Percentiles rank a stretch among this genome's conserved stretches.
Evolutionary conservation across 2,329 filamentous ascomycete genomes (phyloP).

Genomic region (Epichloe hybrida): DNA sequence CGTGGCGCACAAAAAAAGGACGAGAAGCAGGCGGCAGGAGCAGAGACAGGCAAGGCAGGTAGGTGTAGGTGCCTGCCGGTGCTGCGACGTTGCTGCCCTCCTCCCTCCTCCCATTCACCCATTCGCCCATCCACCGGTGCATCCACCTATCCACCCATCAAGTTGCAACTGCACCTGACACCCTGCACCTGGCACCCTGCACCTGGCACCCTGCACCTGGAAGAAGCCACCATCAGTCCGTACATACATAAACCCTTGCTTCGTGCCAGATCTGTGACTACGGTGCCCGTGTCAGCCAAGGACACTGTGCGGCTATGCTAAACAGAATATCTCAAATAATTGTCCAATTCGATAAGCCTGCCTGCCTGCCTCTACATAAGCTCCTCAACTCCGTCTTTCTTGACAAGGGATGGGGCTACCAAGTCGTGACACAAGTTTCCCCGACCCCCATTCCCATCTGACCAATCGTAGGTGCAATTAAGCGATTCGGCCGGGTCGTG

Average conservation of each 20-base stretch:
- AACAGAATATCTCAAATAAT: background rate
- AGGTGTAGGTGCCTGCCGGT: no score
- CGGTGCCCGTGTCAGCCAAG: background rate
- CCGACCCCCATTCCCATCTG: background rate
- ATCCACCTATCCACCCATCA: no score
- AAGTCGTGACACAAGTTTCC: background rate
- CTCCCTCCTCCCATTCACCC: no score
- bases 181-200: background rate
- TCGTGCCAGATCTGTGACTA: background rate
- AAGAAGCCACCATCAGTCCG: no score
- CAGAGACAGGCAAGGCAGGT: no score
- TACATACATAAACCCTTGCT: background rate
- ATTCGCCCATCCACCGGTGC: no score
- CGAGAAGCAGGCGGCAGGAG: background rate
- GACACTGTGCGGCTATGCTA: background rate
- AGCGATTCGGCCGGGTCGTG: conserved; percentile 2
- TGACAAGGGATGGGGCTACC: no score
- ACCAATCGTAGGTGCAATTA: conserved; percentile 1
- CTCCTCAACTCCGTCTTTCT: no score
- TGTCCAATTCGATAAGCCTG: background rate
- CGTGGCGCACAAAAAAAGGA: background rate
- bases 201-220: background rate
- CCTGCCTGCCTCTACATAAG: no score
- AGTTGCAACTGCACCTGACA: background rate
- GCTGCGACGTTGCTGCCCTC: no score